Evolutionary conservation across 176 grass and related monocot genomes (phyloP).

Genomic region (Oryza glumipatula): DNA sequence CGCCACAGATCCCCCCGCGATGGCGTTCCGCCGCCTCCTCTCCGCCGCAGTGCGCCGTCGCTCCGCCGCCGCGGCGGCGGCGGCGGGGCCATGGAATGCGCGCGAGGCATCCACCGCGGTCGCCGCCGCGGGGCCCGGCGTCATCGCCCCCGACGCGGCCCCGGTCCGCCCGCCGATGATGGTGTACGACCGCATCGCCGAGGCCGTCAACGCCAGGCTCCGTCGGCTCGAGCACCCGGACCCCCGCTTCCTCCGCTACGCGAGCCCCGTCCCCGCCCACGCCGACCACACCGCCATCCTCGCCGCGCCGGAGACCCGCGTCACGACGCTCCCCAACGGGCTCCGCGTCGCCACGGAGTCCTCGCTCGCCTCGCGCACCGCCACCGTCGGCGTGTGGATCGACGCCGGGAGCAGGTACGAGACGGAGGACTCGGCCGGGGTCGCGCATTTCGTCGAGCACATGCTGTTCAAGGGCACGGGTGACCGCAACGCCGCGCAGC

Average conservation of each 20-base stretch:
- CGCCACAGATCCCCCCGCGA: conserved; percentile 35
- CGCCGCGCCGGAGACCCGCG: conserved; percentile 75
- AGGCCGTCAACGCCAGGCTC: conserved; percentile 65
- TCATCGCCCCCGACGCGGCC: conserved; percentile 53
- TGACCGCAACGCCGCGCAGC: conserved; percentile 56
- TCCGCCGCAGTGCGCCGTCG: conserved; percentile 41
- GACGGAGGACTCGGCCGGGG: conserved; percentile 69
- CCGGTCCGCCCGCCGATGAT: conserved; percentile 53
- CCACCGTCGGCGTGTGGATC: conserved; percentile 98
- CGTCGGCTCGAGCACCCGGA: conserved; percentile 83
- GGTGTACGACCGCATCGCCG: conserved; percentile 75
- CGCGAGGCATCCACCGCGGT: conserved; percentile 72
- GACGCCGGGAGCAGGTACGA: conserved; percentile 94
- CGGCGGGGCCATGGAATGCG: conserved; percentile 40
- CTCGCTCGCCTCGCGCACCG: conserved; percentile 65
- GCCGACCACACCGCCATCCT: conserved; percentile 80
- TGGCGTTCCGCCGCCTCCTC: conserved; percentile 52
- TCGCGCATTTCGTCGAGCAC: conserved; percentile 99
- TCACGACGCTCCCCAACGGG: conserved; percentile 84
- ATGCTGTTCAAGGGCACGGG: conserved; percentile 98
- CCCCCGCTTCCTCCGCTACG: conserved; percentile 93
- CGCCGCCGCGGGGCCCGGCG: conserved; percentile 42
- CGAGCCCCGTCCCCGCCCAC: conserved; percentile 72
- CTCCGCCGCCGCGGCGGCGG: conserved; percentile 48
- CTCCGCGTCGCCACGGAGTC: conserved; percentile 94